Evolutionary conservation across 2,329 filamentous ascomycete genomes (phyloP), one percentile per base, ranked within the genome.

Genomic region (Penicillium hesseltinei): DNA sequence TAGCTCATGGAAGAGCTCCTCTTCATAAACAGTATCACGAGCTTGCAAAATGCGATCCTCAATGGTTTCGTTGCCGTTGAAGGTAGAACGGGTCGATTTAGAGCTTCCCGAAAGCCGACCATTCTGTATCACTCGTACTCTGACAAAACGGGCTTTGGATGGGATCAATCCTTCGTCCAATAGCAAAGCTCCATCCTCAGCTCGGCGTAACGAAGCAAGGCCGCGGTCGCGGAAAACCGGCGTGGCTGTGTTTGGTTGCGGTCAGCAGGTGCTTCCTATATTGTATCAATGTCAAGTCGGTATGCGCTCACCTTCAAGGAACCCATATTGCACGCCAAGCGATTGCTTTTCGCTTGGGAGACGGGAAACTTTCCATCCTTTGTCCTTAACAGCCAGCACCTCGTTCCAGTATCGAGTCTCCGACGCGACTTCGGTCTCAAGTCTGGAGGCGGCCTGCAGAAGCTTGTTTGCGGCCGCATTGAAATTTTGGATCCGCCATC

Each of bases 401-500:
- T 96, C 88, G 54, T 89, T 84, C 94, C 94, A 99, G 73, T 96
- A 99, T 66, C 83, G 88, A 2, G 87, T 88, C 77, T 99, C 94
- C 31, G 86, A 84, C 10, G 84, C 82, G 35, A 95, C 88, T 72
- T 96, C 92, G 11, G 83, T 84, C 65, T 91, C 84, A 13, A 99
- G 77, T 40, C 90, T 83, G 27, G 82, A 81, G 0, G 90, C 88
- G 5, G 92, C 88, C 10, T 85, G 82, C 15, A 91, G 77, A 23
- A 96, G 83, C 36, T 87, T 87, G 65, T 90, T 88, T 1, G 91
- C 87, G 4, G 89, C 87, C 35, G 84, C 83, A 66, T 89, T 87
- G 63, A 96, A 85, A 45, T 88, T 88, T 67, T 92, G 85, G 61
- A 94, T 79, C 52, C 90, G 88, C 84, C 91, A 93, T 35, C 92